Evolutionary conservation across 2,329 filamentous ascomycete genomes (phyloP), one percentile per base, ranked within the genome.

Genomic region (Colletotrichum higginsianum): DNA sequence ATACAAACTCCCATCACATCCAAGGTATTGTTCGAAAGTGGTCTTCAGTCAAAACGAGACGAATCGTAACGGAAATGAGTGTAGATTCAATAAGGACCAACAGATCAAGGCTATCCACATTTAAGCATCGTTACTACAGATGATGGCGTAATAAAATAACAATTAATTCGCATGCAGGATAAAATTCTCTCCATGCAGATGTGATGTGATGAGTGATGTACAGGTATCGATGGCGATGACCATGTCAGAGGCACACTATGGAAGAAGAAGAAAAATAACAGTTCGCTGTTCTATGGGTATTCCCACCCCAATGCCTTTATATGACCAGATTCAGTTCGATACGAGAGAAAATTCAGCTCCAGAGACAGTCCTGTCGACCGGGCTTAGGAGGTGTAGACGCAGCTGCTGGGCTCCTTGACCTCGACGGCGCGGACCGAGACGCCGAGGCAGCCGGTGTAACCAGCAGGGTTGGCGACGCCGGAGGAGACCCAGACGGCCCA

Each of bases 401-500:
- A 85, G 75, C 78, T 77, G 73, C 80, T 77, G 47, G 84, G 81
- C 4, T 79, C 66, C 1, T 62, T 40, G n/a, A 60, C 61, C 62
- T 76, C 73, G 49, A 80, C 63, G 1, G 80, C 79, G 40, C 80
- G 79, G 42, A 79, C 76, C 0, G 68, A 66, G 62, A 87, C 74
- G 55, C 78, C 78, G 23, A 83, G 46, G 77, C 85, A 86, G 55
- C 74, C 78, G 62, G 78, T 57, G 76, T 80, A 80, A 15, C 79
- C 78, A 4, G 73, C 84, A 46, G 85, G 85, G 62, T 80, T 75
- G 23, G 55, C 4, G 40, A 78, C 60, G 6, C 80, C 83, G 13
- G 77, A 69, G 15, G 69, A 57, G 9, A 83, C 75, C 82, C 82
- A 84, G 74, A 86, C 58, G 60, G 73, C 77, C 82, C 82, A 89